Percentiles rank a stretch among this genome's conserved stretches.
Conservation (phyloP, 2,329 filamentous ascomycete genomes). For the Fusarium sublunatum region DNA sequence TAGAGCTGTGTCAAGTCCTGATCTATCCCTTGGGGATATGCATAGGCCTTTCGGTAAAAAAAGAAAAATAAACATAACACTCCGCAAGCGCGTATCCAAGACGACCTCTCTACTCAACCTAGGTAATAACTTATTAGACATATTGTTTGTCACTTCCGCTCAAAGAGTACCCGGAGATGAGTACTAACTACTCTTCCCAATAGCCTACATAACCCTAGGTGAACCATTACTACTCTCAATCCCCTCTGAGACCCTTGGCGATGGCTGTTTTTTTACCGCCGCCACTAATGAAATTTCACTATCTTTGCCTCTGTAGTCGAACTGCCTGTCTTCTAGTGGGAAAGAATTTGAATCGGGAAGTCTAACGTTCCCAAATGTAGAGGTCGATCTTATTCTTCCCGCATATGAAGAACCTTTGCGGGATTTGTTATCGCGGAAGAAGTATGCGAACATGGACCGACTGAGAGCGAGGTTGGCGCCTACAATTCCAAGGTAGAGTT, state of each 20-base stretch:
- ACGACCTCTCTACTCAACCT: too few relatives aligned
- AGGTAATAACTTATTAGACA: too few relatives aligned
- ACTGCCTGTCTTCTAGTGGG: slow-evolving; percentile 8
- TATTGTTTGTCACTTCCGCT: too few relatives aligned
- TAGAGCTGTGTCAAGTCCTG: too few relatives aligned
- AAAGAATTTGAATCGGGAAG: slow-evolving; percentile 17
- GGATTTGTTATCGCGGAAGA: slow-evolving; percentile 16
- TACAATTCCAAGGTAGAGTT: slow-evolving; percentile 53
- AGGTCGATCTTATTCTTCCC: slow-evolving; percentile 15
- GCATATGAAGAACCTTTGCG: slow-evolving; percentile 20
- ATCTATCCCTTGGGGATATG: too few relatives aligned
- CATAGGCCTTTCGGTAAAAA: too few relatives aligned
- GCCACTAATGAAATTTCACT: slow-evolving; percentile 38
- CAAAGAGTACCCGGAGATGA: too few relatives aligned
- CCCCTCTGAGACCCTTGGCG: slow-evolving; percentile 22
- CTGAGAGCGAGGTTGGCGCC: slow-evolving; percentile 48
- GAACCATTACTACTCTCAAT: background rate
- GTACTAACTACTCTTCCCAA: too few relatives aligned
- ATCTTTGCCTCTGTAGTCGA: slow-evolving; percentile 24
- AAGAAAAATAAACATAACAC: too few relatives aligned
- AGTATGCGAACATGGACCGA: slow-evolving; percentile 36
- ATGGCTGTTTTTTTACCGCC: slow-evolving; percentile 6
- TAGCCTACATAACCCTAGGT: background rate
- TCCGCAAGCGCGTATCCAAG: too few relatives aligned
- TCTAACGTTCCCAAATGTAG: slow-evolving; percentile 18